Percentiles rank a stretch among this genome's conserved stretches.
Conservation (phyloP, 129 eudicot species). For the Saussurea involucrata region DNA sequence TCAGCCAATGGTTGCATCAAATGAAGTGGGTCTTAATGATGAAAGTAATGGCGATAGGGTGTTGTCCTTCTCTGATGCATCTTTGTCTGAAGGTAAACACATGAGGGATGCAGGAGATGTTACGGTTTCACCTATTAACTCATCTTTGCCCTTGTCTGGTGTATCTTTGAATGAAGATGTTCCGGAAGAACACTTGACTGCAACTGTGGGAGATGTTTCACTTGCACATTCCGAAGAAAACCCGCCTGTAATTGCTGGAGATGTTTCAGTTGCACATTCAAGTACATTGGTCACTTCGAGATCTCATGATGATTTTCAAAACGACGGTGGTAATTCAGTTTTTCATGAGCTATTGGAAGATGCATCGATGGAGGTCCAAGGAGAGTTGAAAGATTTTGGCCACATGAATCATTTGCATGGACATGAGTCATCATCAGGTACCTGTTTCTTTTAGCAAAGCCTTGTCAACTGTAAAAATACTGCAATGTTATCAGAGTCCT, state of each 20-base stretch:
- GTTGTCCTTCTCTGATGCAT: constrained; percentile 18
- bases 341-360: constrained; percentile 27
- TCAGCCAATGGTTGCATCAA: constrained; percentile 9
- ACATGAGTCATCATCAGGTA: constrained; percentile 45
- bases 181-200: no score
- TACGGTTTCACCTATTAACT: no score
- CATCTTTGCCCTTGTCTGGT: no score
- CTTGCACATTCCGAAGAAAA: constrained; percentile 28
- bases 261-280: constrained; percentile 4
- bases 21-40: constrained; percentile 7
- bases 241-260: constrained; percentile 1
- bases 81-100: constrained; percentile 30
- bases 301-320: constrained; percentile 19
- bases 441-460: background rate
- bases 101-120: constrained; percentile 6
- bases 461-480: background rate
- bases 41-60: background rate
- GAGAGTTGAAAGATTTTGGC: constrained; percentile 19
- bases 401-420: constrained; percentile 11
- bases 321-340: constrained; percentile 6
- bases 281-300: constrained; percentile 21
- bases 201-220: no score
- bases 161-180: no score
- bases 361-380: constrained; percentile 20
- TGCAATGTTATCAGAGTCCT: background rate